A percentile compares a stretch with the other conserved stretches of the same genome.
phyloP scores from a whole-genome alignment of 352 stramenopile species.

The Phytophthora cryptogea region DNA sequence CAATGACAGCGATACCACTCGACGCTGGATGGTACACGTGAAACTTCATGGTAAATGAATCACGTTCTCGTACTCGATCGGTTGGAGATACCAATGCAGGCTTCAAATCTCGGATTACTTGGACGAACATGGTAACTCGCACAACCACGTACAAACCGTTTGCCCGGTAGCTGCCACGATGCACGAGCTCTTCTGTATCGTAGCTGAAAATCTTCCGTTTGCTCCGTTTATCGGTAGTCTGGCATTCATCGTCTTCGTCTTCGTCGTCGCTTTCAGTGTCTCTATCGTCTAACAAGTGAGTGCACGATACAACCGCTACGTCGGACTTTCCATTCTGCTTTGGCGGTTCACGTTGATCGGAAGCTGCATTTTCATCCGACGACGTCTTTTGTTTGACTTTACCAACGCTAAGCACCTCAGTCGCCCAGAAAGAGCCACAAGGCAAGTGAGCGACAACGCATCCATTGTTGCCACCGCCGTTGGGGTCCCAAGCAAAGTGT shows the following conservation, averaged over 20 bases:
- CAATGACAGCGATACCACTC: conserved; percentile 28
- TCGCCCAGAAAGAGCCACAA: conserved; percentile 32
- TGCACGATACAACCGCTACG: conserved; percentile 40
- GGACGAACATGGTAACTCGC: conserved; percentile 56
- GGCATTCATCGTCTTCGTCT: conserved; percentile 2
- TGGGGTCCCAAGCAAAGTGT: conserved; percentile 46
- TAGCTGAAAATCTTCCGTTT: conserved; percentile 43
- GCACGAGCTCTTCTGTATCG: conserved; percentile 58
- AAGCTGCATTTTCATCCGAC: neutral
- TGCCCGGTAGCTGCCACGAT: conserved; percentile 59
- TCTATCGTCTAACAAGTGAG: conserved; percentile 49
- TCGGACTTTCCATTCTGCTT: neutral
- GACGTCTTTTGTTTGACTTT: neutral
- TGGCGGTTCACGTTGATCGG: neutral
- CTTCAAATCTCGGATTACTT: conserved; percentile 35
- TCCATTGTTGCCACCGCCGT: conserved; percentile 17
- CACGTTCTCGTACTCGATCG: conserved; percentile 49
- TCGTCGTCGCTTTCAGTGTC: conserved; percentile 28
- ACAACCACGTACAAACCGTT: conserved; percentile 64
- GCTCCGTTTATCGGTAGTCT: neutral
- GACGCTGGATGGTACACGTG: conserved; percentile 62
- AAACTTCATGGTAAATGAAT: conserved; percentile 64
- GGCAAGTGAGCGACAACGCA: conserved; percentile 40
- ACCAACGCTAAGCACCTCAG: conserved; percentile 6
- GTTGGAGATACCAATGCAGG: conserved; percentile 34